A percentile compares a stretch with the other conserved stretches of the same genome.
phyloP scores from a whole-genome alignment of 2,329 filamentous ascomycete species.

The Phyllosticta capitalensis region DNA sequence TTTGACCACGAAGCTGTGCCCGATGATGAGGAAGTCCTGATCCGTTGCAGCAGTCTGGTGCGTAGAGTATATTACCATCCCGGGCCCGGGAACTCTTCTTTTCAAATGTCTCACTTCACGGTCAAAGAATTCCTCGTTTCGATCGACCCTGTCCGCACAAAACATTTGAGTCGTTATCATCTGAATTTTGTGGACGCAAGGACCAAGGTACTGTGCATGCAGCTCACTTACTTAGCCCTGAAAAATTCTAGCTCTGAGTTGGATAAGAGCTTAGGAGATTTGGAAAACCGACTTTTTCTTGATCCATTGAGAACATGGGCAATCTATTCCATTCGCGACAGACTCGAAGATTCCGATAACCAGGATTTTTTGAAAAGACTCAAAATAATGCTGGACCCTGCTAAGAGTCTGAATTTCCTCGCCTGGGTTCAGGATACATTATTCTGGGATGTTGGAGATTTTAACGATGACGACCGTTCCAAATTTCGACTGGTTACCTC shows the following conservation, averaged over 20 bases:
- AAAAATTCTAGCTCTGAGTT: not conserved
- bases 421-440: not conserved
- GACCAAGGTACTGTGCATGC: not conserved
- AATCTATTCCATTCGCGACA: not conserved
- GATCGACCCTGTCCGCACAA: not conserved
- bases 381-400: not conserved
- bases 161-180: not conserved
- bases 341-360: not conserved
- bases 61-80: no score
- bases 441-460: no score
- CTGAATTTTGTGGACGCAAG: not conserved
- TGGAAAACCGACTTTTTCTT: not conserved
- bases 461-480: no score
- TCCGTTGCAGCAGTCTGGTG: not conserved
- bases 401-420: not conserved
- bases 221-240: not conserved
- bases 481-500: no score
- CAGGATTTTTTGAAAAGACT: not conserved
- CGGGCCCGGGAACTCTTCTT: no score
- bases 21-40: not conserved
- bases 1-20: not conserved
- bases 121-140: not conserved
- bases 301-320: not conserved
- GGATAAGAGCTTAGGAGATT: not conserved
- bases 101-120: not conserved